Percentiles rank a stretch among this genome's conserved stretches.
These are phyloP conservation scores for Tardiomyces blankii DNA, from an alignment of 1,139 yeast species.

Conservation along the genomic window DNA sequence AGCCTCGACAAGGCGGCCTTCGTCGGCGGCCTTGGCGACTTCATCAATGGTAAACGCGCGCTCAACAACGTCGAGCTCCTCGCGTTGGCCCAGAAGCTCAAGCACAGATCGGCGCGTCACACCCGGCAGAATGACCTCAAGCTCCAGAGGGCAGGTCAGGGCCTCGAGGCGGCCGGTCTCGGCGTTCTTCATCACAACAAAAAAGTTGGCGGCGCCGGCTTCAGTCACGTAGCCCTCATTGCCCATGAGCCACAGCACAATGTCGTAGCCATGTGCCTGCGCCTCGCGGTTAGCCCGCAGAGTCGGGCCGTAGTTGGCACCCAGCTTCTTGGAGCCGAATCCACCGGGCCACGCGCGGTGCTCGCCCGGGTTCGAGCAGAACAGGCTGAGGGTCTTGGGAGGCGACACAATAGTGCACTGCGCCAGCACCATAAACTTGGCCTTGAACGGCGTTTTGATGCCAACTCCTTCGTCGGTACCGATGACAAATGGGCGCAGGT, in stretches of 20 bases:
- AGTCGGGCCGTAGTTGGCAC: slow-evolving; percentile 97
- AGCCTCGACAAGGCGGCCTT: slow-evolving; percentile 84
- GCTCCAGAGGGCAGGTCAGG: slow-evolving; percentile 87
- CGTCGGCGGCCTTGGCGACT: slow-evolving; percentile 61
- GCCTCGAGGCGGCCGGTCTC: slow-evolving; percentile 72
- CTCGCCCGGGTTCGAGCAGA: slow-evolving; percentile 77
- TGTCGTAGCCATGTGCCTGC: slow-evolving; percentile 81
- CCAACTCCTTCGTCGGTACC: slow-evolving; percentile 87
- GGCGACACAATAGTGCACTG: background rate
- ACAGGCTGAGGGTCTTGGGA: slow-evolving; percentile 72
- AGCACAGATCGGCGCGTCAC: slow-evolving; percentile 89
- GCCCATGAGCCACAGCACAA: slow-evolving; percentile 81
- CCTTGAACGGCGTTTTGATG: slow-evolving; percentile 68
- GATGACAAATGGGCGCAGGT: slow-evolving; percentile 87
- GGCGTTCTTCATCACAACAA: slow-evolving; percentile 61
- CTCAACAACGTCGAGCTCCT: slow-evolving; percentile 73
- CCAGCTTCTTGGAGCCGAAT: slow-evolving; percentile 88
- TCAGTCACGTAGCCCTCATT: slow-evolving; percentile 77
- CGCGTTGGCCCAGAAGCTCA: slow-evolving; percentile 57
- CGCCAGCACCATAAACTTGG: slow-evolving; percentile 73
- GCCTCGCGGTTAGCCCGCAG: slow-evolving; percentile 83
- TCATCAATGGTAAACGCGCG: slow-evolving; percentile 74
- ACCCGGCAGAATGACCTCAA: slow-evolving; percentile 90
- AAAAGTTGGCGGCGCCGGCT: slow-evolving; percentile 96
- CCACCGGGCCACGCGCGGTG: slow-evolving; percentile 99